These are phyloP conservation scores for Tetrastigma voinierianum DNA, from an alignment of 164 flowering plant species.

Conservation along the genomic window DNA sequence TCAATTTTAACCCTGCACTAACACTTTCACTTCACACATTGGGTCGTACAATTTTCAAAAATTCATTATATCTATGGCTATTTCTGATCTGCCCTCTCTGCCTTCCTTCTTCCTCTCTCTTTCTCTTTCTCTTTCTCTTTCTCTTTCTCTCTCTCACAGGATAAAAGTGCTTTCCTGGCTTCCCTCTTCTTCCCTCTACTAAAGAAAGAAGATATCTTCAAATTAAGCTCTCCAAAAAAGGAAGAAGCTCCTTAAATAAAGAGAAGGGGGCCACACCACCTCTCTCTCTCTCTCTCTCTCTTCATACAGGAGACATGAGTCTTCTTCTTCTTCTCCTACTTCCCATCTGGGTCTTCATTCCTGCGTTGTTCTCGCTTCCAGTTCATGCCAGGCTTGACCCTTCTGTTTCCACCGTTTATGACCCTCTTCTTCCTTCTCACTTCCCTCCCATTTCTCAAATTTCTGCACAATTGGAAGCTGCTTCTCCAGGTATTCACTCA, in stretches of 20 bases:
- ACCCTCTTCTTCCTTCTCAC: constrained; percentile 16
- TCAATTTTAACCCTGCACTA: no score
- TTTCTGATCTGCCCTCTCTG: not conserved
- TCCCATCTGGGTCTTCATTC: constrained; percentile 23
- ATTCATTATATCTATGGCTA: no score
- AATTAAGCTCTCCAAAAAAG: not conserved
- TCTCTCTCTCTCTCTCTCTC: constrained; percentile 2
- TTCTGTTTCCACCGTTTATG: constrained; percentile 14
- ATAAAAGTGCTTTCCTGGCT: constrained; percentile 15
- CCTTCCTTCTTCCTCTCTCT: constrained; percentile 13
- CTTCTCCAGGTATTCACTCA: constrained; percentile 34
- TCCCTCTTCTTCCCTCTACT: constrained; percentile 11
- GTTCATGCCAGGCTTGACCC: constrained; percentile 22
- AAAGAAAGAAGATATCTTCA: not conserved
- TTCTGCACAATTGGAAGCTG: constrained; percentile 26
- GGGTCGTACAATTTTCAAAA: no score
- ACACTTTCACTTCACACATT: no score
- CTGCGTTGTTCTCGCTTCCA: constrained; percentile 8
- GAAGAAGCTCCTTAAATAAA: not conserved
- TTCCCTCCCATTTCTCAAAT: constrained; percentile 25
- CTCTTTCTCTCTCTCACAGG: not conserved
- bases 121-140: not conserved
- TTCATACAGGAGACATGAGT: constrained; percentile 16
- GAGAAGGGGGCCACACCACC: not conserved
- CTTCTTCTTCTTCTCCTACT: constrained; percentile 15